Evolutionary conservation across 148 eudicot genomes (phyloP), one percentile per base, ranked within the genome.

Genomic region (Amaranthus cruentus): DNA sequence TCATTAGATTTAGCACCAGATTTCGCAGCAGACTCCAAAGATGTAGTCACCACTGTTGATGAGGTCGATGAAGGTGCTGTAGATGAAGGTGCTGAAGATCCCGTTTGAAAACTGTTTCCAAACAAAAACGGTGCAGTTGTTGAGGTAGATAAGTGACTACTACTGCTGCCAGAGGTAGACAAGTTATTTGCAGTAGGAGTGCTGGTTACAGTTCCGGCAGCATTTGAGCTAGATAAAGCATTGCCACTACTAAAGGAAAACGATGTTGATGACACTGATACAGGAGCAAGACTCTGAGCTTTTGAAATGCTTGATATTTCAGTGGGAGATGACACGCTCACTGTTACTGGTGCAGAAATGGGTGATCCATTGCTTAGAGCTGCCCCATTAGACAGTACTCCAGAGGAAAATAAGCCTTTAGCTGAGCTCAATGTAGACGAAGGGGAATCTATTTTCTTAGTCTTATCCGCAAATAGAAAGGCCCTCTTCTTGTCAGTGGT

Each of bases 321-420:
- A 55, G 21, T 62, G 9, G 83, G 76, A 76, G 77, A 13, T 70
- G 86, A 55, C 14, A 76, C 58, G 38, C 75, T 61, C 44, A 77
- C 58, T 10, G 72, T 43, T 28, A 76, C 72, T 73, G 89, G 49
- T 50, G 79, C 79, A 69, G 87, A 78, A 76, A 58, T 75, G 78
- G 61, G 49, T 21, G 69, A 74, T 51, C 83, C 91, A 70, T 79
- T 86, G 59, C 51, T 73, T 14, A 72, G 46, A 57, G 60, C 18
- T 59, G 81, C 64, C 70, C 38, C 67, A 62, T 57, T 82, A 43
- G 77, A 52, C 47, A 79, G 70, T 28, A 68, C 62, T 62, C 83
- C 75, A 55, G 74, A 75, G 49, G 78, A 66, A 43, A 76, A 75
- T 18, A 78, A 69, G 58, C 73, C 74, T 75, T 80, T 49, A 14